Evolutionary conservation across 371 early-diverging fungal species (phyloP), one percentile per base, ranked within the genome.

Genomic region (Neoconidiobolus thromboides): DNA sequence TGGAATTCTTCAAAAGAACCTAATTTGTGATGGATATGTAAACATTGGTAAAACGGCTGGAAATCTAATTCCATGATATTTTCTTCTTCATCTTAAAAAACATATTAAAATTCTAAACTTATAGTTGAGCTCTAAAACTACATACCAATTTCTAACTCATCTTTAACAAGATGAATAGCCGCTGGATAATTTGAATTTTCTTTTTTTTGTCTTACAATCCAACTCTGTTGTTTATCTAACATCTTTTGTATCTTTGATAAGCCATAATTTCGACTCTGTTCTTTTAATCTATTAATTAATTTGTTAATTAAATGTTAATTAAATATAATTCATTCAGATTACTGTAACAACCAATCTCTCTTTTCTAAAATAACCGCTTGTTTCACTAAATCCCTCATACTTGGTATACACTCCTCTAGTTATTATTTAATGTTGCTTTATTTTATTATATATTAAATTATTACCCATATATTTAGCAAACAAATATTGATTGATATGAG

Each of bases 11-110:
- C n/a, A 1, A 46, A 7, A 15, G 37, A 7, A 3, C 48, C 92
- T 5, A 98, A 78, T 14, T 91, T 88, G 61, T 87, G 88, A 67
- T 92, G 82, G 44, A 98, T 93, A 64, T 96, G 93, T 48, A 96
- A 76, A 64, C 96, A 91, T 68, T 91, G 91, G 73, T 90, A 95
- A 54, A 98, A 73, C 9, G 97, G 93, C 63, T 85, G 83, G 71
- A 95, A 89, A 67, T 95, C 92, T 58, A 98, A 77, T 26, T 26
- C 26, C 26, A 26, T 26, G 26, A 26, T 26, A 26, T 26, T 0
- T 26, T 26, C 26, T 26, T 26, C 26, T 26, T 26, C 26, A 26
- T 26, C 26, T 26, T 26, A 26, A 26, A 26, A 26, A 26, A 26
- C 26, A 26, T 26, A 26, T 26, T 26, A 26, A 26, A 26, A 26